These are phyloP conservation scores for Beauveria pseudobassiana DNA, from an alignment of 2,329 filamentous ascomycete species.

Conservation along the genomic window DNA sequence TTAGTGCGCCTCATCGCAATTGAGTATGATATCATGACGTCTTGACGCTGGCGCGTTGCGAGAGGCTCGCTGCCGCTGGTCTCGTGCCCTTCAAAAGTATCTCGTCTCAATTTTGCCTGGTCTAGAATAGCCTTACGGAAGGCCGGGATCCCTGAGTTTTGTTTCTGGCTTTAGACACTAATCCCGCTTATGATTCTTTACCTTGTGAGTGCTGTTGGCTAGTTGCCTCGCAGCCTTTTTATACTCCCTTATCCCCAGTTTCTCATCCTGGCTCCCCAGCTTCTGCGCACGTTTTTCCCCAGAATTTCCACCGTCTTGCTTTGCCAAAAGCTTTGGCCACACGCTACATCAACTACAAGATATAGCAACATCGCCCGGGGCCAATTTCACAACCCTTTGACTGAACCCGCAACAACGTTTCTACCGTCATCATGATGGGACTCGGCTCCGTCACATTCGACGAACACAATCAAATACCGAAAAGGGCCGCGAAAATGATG, in stretches of 20 bases:
- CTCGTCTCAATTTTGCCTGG: neutral
- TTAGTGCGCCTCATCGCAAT: neutral
- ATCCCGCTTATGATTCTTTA: neutral
- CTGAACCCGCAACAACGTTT: neutral
- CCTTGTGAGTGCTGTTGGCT: neutral
- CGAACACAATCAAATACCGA: slow-evolving; percentile 33
- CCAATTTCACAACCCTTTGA: neutral
- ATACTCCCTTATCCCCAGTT: neutral
- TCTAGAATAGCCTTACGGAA: neutral
- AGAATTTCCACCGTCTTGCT: neutral
- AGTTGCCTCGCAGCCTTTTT: neutral
- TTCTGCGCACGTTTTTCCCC: neutral
- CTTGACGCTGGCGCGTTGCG: neutral
- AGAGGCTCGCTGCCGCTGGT: neutral
- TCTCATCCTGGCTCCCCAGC: neutral
- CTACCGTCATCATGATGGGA: slow-evolving; percentile 10
- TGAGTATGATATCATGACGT: slow-evolving; percentile 6
- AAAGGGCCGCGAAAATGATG: slow-evolving; percentile 22
- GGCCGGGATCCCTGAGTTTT: neutral
- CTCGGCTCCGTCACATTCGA: slow-evolving; percentile 31
- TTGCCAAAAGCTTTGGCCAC: neutral
- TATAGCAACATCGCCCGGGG: neutral
- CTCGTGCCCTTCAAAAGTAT: neutral
- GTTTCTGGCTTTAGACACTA: neutral
- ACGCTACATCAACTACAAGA: neutral